Percentiles rank a stretch among this genome's conserved stretches.
These are phyloP conservation scores for Fusarium sp. DNA, from an alignment of 2,329 filamentous ascomycete genomes.

Conservation along the genomic window DNA sequence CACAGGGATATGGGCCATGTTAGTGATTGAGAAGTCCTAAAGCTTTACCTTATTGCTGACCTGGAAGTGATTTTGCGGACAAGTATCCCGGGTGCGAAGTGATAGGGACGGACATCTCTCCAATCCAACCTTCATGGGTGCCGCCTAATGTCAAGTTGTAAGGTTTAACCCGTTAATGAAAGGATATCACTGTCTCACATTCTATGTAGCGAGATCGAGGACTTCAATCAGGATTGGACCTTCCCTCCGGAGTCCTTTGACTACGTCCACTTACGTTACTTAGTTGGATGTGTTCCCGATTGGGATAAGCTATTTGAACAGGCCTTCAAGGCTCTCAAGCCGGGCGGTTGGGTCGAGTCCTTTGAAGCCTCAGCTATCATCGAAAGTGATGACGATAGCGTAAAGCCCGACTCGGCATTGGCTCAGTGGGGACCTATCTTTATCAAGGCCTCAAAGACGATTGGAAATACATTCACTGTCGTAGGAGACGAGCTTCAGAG, in stretches of 20 bases:
- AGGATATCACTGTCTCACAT: not conserved
- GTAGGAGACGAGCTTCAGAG: conserved; percentile 20
- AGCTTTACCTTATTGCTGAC: not conserved
- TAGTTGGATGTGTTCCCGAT: conserved; percentile 28
- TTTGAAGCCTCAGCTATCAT: conserved; percentile 26
- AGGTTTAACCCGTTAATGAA: not conserved
- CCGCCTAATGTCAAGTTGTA: conserved; percentile 32
- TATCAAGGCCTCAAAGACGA: conserved; percentile 21
- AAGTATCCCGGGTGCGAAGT: conserved; percentile 28
- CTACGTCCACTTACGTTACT: conserved; percentile 29
- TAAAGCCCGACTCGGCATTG: conserved; percentile 24
- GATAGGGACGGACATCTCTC: conserved; percentile 29
- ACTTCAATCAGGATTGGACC: conserved; percentile 35
- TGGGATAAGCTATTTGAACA: conserved; percentile 17
- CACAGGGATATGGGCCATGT: conserved; percentile 33
- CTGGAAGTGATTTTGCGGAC: conserved; percentile 29
- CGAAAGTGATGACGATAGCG: conserved; percentile 19
- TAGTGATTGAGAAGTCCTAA: not conserved
- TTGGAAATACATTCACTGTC: conserved; percentile 31
- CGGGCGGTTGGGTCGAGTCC: conserved; percentile 24
- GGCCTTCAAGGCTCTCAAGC: conserved; percentile 21
- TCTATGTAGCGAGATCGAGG: conserved; percentile 21
- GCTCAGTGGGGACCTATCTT: conserved; percentile 28
- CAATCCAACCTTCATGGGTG: conserved; percentile 30
- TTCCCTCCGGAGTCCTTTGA: conserved; percentile 25